Evolutionary conservation across 106 monocot species (phyloP), one percentile per base, ranked within the genome.

Genomic region (Allium cepa): DNA sequence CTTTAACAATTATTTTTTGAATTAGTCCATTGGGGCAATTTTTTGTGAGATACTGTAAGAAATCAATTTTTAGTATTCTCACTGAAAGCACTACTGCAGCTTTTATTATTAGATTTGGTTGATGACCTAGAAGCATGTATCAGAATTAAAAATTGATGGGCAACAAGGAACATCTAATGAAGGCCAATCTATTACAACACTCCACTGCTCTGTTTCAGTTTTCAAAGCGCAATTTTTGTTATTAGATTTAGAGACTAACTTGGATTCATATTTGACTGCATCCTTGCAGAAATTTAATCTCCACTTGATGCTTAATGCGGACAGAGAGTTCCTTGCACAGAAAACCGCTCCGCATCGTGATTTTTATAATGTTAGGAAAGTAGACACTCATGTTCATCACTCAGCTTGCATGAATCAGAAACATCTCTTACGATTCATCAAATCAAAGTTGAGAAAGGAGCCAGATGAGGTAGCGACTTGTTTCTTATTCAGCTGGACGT

Each of bases 361-460:
- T 82, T 93, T 99, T 71, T 99, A 99, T 72, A 99, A 99, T 80
- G 99, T 99, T 17, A 84, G 99, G 78, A 99, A 99, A 76, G 99
- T 99, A 79, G 99, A 99, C 68, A 99, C 99, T 67, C 99, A 99
- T 72, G 93, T 99, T 74, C 99, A 99, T 75, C 99, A 99, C 67
- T 99, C 99, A 57, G 93, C 99, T 63, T 99, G 90, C 78, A 99
- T 99, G 99, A 99, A 99, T 69, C 99, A 99, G 78, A 99, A 99
- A 51, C 99, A 99, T 82, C 85, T 99, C 8, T 64, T 99, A 48
- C 87, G 93, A 76, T 99, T 99, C 68, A 99, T 93, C 73, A 99
- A 99, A 69, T 99, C 99, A 47, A 99, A 99, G 64, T 77, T 93
- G 71, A 78, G 85, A 59, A 99, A 99, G 75, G 93, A 99, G 73